These are phyloP conservation scores for Hypoxylon perforatum DNA, from an alignment of 495 filamentous ascomycete genomes.

Conservation along the genomic window DNA sequence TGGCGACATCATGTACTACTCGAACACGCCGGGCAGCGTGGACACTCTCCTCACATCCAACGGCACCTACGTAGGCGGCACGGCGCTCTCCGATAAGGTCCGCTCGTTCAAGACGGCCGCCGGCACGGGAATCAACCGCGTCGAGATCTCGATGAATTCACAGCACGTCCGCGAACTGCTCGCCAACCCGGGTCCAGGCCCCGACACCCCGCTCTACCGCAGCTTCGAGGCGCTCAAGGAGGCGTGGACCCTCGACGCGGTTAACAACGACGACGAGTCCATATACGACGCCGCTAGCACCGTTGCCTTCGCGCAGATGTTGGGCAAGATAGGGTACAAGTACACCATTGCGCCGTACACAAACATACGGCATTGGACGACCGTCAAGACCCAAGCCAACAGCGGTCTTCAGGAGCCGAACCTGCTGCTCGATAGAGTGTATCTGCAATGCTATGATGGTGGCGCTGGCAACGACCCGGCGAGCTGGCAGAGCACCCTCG, in stretches of 20 bases:
- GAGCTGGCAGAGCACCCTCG: slow-evolving; percentile 49
- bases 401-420: slow-evolving; percentile 34
- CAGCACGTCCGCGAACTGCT: slow-evolving; percentile 52
- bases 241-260: slow-evolving; percentile 56
- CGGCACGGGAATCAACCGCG: slow-evolving; percentile 43
- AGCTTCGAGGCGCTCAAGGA: slow-evolving; percentile 52
- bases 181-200: slow-evolving; percentile 45
- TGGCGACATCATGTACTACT: slow-evolving; percentile 60
- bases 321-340: slow-evolving; percentile 49
- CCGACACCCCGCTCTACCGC: slow-evolving; percentile 46
- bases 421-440: slow-evolving; percentile 51
- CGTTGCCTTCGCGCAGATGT: slow-evolving; percentile 53
- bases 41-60: slow-evolving; percentile 49
- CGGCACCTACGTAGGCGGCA: slow-evolving; percentile 52
- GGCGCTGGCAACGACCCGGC: slow-evolving; percentile 52
- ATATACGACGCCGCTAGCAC: slow-evolving; percentile 55
- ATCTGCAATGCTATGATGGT: slow-evolving; percentile 57
- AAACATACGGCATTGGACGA: slow-evolving; percentile 48
- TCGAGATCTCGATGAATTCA: slow-evolving; percentile 58
- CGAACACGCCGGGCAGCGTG: slow-evolving; percentile 54
- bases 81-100: slow-evolving; percentile 52
- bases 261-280: slow-evolving; percentile 59
- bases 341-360: slow-evolving; percentile 58
- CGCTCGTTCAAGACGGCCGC: slow-evolving; percentile 51
- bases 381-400: slow-evolving; percentile 46